Evolutionary conservation across 768 basidiomycete genomes (phyloP), one percentile per base, ranked within the genome.

Genomic region (Suillus discolor): DNA sequence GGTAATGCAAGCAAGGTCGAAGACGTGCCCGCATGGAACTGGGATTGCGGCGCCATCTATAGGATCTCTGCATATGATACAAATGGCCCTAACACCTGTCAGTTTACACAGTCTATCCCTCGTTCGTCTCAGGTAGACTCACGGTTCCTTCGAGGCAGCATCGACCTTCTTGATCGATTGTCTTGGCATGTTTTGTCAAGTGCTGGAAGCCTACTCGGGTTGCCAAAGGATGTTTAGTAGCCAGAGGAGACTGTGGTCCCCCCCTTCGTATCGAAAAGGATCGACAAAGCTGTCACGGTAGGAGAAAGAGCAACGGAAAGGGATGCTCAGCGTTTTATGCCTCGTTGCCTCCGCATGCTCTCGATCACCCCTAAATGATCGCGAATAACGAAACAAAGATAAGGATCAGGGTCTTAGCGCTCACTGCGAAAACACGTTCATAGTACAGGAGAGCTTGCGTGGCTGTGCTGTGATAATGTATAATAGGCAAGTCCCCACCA

Each of bases 21-120:
- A 75, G 51, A 18, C 34, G 60, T 79, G 73, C 23, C 69, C 66
- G 63, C 77, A 78, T 13, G 69, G 68, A 2, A 69, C 68, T n/a
- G 57, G 64, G 18, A 72, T 57, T 47, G 63, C 65, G 6, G 49
- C 23, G 5, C 61, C 68, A 31, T 53, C 36, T 36, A 71, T 73
- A 2, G 61, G 49, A 47, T 75, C 72, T 42, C 55, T 57, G 59
- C 74, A 75, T 9, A 72, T 61, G 60, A 73, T 68, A 65, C 74
- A 75, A 20, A 68, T 69, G 16, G 57, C 25, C 7, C 57, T 60
- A 6, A 20, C 25, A 41, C 18, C 39, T 60, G 57, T 60, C 25
- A 60, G 57, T 42, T 31, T 60, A 60, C 39, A 41, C 11, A 16
- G 39, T 20, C 16, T 20, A 3, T 20, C 39, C 39, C 18, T 60